phyloP scores from a whole-genome alignment of 1,139 yeast species.

The Schwanniomyces etchellsii region DNA sequence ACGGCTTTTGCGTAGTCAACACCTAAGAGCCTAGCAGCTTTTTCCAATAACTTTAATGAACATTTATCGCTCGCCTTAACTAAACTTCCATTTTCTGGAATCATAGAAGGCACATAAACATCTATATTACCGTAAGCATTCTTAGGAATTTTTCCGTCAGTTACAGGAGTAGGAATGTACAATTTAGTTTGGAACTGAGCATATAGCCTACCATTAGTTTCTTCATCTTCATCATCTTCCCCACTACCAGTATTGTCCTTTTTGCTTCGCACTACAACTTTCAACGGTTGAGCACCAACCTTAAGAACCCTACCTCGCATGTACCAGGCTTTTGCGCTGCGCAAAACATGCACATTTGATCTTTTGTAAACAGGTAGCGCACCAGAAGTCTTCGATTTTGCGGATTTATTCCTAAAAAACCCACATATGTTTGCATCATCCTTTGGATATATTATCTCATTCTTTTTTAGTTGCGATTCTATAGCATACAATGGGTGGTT shows the following conservation, averaged over 20 bases:
- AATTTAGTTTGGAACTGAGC: constrained; percentile 72
- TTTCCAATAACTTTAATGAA: constrained; percentile 46
- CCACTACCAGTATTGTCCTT: constrained; percentile 15
- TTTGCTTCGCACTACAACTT: constrained; percentile 24
- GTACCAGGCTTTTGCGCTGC: constrained; percentile 85
- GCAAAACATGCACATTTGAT: constrained; percentile 53
- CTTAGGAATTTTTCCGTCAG: constrained; percentile 62
- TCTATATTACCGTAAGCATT: constrained; percentile 84
- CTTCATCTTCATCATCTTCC: constrained; percentile 47
- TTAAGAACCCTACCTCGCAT: constrained; percentile 72
- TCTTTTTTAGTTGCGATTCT: constrained; percentile 65
- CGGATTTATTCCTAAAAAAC: constrained; percentile 35
- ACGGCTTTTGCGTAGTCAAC: constrained; percentile 87
- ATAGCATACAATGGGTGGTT: constrained; percentile 85
- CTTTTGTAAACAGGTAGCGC: constrained; percentile 61
- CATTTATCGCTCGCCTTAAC: constrained; percentile 20
- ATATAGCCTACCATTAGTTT: constrained; percentile 51
- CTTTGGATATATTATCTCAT: constrained; percentile 67
- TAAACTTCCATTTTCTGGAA: constrained; percentile 76
- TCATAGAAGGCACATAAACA: constrained; percentile 68
- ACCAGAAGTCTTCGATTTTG: constrained; percentile 24
- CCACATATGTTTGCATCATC: constrained; percentile 62
- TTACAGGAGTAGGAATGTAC: constrained; percentile 61
- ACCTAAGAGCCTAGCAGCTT: constrained; percentile 65
- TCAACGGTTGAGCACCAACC: constrained; percentile 63